Evolutionary conservation across 2,329 filamentous ascomycete species (phyloP).

Genomic region (Venturiaceae sp.): DNA sequence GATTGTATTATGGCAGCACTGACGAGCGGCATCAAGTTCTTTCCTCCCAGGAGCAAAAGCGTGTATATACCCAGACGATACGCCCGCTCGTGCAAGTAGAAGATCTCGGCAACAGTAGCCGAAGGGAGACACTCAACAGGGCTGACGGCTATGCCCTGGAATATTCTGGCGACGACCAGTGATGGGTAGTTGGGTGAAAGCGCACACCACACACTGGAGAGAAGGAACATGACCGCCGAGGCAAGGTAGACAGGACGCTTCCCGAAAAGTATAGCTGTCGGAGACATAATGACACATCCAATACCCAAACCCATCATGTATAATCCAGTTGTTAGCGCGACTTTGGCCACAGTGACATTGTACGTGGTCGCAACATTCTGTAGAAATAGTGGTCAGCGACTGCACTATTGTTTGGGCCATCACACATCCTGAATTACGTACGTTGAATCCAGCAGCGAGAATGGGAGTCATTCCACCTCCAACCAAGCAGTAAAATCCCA

Average conservation of each 20-base stretch:
- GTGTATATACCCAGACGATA: conserved; percentile 93
- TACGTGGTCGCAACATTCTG: conserved; percentile 58
- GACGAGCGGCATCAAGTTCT: conserved; percentile 80
- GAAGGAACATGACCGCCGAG: conserved; percentile 66
- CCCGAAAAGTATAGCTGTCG: conserved; percentile 82
- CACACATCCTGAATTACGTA: not conserved
- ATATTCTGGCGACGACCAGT: conserved; percentile 69
- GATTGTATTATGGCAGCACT: conserved; percentile 75
- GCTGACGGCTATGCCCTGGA: conserved; percentile 80
- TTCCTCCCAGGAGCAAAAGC: conserved; percentile 75
- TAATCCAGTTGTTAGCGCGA: conserved; percentile 80
- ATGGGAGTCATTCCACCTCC: conserved; percentile 89
- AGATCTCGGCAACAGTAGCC: conserved; percentile 92
- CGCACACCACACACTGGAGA: conserved; percentile 75
- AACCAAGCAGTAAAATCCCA: conserved; percentile 88
- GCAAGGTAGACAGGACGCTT: conserved; percentile 85
- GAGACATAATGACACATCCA: conserved; percentile 74
- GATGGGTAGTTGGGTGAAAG: conserved; percentile 72
- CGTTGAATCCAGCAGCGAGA: conserved; percentile 76
- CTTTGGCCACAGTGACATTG: conserved; percentile 56
- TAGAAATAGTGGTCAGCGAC: not conserved
- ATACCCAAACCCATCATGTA: conserved; percentile 92
- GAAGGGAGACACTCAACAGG: conserved; percentile 89
- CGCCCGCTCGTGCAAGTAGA: conserved; percentile 87
- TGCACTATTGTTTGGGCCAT: not conserved